These are phyloP conservation scores for Chamaecrista fasciculata DNA, from an alignment of 306 rosid genomes.

Conservation along the genomic window DNA sequence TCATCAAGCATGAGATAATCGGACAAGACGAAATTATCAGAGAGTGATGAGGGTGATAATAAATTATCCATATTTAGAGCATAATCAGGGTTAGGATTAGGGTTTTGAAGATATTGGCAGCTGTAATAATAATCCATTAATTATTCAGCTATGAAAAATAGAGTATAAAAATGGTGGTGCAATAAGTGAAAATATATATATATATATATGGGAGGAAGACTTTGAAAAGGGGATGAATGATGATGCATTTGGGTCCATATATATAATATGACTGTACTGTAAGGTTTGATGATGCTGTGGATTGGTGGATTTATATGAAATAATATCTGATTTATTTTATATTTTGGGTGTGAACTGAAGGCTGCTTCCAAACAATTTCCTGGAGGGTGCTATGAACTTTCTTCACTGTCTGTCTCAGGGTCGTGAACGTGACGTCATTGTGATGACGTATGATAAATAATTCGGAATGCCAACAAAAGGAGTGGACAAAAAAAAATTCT, in stretches of 20 bases:
- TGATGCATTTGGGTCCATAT: too few relatives aligned
- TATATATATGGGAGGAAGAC: too few relatives aligned
- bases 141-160: not conserved
- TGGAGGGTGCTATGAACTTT: conserved; percentile 40
- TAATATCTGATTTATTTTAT: too few relatives aligned
- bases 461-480: not conserved
- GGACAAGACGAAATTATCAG: conserved; percentile 37
- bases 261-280: too few relatives aligned
- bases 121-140: too few relatives aligned
- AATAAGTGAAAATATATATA: not conserved
- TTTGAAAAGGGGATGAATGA: too few relatives aligned
- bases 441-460: conserved; percentile 34
- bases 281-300: not conserved
- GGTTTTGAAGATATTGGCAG: conserved; percentile 34
- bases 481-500: too few relatives aligned
- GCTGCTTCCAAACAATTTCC: conserved; percentile 54
- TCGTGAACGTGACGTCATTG: conserved; percentile 31
- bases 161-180: not conserved
- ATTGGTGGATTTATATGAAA: too few relatives aligned
- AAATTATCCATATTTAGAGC: conserved; percentile 22
- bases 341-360: not conserved
- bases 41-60: conserved; percentile 24
- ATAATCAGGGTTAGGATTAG: conserved; percentile 38
- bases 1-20: conserved; percentile 44
- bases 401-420: not conserved